A percentile compares a stretch with the other conserved stretches of the same genome.
phyloP scores from a whole-genome alignment of 2,329 filamentous ascomycete species.

The Stachybotrys elegans region DNA sequence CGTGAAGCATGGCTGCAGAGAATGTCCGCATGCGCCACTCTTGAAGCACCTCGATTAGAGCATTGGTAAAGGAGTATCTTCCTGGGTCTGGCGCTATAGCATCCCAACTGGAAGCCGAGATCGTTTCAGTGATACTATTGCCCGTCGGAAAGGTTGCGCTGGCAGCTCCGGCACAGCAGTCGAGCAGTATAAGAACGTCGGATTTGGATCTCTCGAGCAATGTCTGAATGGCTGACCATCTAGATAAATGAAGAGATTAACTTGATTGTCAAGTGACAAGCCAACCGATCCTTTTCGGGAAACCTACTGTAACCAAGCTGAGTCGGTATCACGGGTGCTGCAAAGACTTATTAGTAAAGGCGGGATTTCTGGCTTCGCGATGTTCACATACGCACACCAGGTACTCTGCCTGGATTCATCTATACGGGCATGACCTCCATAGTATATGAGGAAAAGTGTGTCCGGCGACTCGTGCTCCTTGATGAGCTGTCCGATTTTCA shows the following conservation, averaged over 20 bases:
- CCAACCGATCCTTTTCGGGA: too few species aligned
- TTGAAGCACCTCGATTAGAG: conserved; percentile 53
- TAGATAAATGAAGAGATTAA: conserved; percentile 20
- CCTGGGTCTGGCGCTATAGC: conserved; percentile 56
- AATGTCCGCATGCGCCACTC: conserved; percentile 51
- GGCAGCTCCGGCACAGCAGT: conserved; percentile 56
- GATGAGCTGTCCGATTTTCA: conserved; percentile 51
- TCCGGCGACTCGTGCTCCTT: conserved; percentile 51
- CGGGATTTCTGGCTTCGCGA: neutral
- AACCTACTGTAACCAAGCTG: conserved; percentile 50
- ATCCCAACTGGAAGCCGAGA: conserved; percentile 58
- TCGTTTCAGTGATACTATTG: conserved; percentile 56
- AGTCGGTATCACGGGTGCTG: conserved; percentile 45
- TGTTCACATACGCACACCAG: conserved; percentile 49
- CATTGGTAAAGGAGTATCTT: conserved; percentile 54
- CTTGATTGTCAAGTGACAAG: too few species aligned
- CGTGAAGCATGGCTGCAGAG: conserved; percentile 57
- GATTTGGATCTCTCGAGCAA: conserved; percentile 52
- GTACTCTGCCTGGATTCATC: conserved; percentile 56
- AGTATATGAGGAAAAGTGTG: conserved; percentile 54
- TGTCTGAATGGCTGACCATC: conserved; percentile 57
- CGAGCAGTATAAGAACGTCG: conserved; percentile 52
- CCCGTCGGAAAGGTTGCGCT: conserved; percentile 55
- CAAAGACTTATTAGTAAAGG: neutral
- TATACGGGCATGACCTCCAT: conserved; percentile 55